Conservation (phyloP, 2,329 filamentous ascomycete species). For the Drechslerella dactyloides region DNA sequence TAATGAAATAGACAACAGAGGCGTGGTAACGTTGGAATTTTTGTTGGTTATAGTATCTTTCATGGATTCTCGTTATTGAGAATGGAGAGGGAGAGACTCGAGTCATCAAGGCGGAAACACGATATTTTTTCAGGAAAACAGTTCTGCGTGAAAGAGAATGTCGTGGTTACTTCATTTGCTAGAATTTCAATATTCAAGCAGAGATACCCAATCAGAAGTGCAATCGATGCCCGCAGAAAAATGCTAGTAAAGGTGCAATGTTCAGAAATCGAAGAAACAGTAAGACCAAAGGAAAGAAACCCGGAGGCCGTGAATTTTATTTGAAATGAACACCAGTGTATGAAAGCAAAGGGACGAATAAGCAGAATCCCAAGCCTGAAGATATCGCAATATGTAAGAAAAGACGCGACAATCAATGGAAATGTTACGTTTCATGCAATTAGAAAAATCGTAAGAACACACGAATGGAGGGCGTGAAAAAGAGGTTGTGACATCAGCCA, state of each 20-base stretch:
- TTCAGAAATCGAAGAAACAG: constrained; percentile 12
- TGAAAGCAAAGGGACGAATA: constrained; percentile 24
- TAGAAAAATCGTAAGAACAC: constrained; percentile 21
- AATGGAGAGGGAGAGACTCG: neutral
- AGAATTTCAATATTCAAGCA: constrained; percentile 10
- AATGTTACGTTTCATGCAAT: constrained; percentile 24
- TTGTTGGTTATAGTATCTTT: constrained; percentile 4
- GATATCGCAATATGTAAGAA: constrained; percentile 10
- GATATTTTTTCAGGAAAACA: neutral
- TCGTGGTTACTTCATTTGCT: neutral
- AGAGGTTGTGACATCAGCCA: constrained; percentile 11
- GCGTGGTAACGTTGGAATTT: neutral
- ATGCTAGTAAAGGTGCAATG: constrained; percentile 36
- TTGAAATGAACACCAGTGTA: constrained; percentile 43
- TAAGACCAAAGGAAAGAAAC: constrained; percentile 17
- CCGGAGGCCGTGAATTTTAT: constrained; percentile 20
- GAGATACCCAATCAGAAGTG: constrained; percentile 35
- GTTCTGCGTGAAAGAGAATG: neutral
- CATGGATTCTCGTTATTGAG: neutral
- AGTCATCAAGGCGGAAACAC: neutral
- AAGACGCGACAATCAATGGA: constrained; percentile 15
- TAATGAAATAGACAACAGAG: constrained; percentile 1
- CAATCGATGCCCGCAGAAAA: constrained; percentile 36
- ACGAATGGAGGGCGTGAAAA: constrained; percentile 4
- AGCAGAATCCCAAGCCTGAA: constrained; percentile 26